These are phyloP conservation scores for Stentor roeselii DNA, from an alignment of 73 alveolate species.

Conservation along the genomic window DNA sequence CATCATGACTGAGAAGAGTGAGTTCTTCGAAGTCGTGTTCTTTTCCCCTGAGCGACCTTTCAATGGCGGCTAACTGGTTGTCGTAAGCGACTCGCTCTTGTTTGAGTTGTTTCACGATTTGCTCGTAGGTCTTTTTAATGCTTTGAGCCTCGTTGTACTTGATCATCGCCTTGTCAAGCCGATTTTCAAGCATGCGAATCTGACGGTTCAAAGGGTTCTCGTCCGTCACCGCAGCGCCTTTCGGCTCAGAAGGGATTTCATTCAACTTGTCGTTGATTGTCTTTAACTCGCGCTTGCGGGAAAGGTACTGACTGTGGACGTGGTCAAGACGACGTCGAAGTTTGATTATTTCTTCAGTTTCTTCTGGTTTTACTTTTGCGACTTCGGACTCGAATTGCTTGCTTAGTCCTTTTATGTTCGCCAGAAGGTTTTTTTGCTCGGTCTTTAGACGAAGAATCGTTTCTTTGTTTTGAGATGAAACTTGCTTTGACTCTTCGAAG, in stretches of 20 bases:
- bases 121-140: conserved; percentile 81
- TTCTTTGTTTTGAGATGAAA: conserved; percentile 46
- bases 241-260: conserved; percentile 37
- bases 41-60: conserved; percentile 90
- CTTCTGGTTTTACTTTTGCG: conserved; percentile 17
- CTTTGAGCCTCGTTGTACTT: conserved; percentile 84
- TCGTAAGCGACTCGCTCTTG: conserved; percentile 99
- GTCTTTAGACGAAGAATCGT: conserved; percentile 39
- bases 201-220: conserved; percentile 89
- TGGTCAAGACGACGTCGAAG: conserved; percentile 54
- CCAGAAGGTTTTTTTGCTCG: conserved; percentile 59
- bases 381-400: conserved; percentile 30
- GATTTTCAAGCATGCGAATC: conserved; percentile 85
- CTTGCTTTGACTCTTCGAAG: conserved; percentile 32
- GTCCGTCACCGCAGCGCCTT: conserved; percentile 39
- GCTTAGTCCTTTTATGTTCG: conserved; percentile 38
- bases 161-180: conserved; percentile 86
- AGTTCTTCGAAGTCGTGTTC: conserved; percentile 97
- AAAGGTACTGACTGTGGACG: conserved; percentile 19
- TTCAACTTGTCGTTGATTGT: conserved; percentile 46
- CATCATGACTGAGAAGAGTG: conserved; percentile 95
- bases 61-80: conserved; percentile 98
- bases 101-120: conserved; percentile 84
- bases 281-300: conserved; percentile 37
- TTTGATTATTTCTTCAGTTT: conserved; percentile 50